Conservation (phyloP, 345 rosid genomes). For the Barbarea vulgaris region DNA sequence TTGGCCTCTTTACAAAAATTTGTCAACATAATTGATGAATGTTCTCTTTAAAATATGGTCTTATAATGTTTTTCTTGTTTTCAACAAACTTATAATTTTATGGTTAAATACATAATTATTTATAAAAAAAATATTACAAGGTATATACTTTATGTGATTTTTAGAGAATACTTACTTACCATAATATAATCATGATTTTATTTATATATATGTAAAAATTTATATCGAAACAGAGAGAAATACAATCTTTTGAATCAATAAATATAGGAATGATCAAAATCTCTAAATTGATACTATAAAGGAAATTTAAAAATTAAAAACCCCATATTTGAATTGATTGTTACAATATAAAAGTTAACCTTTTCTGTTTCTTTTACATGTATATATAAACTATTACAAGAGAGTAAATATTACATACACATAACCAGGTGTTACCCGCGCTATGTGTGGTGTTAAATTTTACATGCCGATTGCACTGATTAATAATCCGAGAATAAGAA, state of each 20-base stretch:
- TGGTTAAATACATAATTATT: too few species aligned
- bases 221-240: background rate
- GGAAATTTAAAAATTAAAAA: background rate
- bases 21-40: background rate
- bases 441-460: background rate
- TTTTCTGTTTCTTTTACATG: background rate
- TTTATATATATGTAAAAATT: background rate
- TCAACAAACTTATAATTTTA: background rate
- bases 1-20: background rate
- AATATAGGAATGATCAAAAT: background rate
- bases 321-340: background rate
- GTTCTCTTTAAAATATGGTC: too few species aligned
- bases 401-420: slow-evolving; percentile 3
- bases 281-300: background rate
- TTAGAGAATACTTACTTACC: too few species aligned
- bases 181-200: too few species aligned
- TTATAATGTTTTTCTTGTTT: background rate
- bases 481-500: background rate
- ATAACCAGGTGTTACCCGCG: slow-evolving; percentile 16
- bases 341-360: background rate
- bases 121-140: too few species aligned
- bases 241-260: background rate
- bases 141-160: background rate
- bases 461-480: slow-evolving; percentile 3
- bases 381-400: slow-evolving; percentile 12